Evolutionary conservation across 164 flowering plant species (phyloP).

Genomic region (Santalum album): DNA sequence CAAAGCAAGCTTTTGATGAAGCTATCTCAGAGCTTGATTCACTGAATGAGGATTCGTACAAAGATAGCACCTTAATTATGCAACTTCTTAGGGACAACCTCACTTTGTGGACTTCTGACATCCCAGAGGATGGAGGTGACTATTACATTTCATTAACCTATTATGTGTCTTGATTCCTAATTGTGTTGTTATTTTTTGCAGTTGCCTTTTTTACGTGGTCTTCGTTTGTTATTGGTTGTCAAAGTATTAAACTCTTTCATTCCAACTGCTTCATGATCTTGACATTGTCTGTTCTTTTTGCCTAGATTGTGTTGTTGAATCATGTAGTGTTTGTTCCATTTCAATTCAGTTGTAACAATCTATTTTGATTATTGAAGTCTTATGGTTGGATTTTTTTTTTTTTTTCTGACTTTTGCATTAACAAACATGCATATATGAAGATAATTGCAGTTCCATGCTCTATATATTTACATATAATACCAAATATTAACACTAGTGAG

Average conservation of each 20-base stretch:
- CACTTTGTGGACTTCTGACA: constrained; percentile 24
- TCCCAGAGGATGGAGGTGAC: constrained; percentile 21
- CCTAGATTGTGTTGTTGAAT: too few relatives aligned
- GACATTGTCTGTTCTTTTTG: too few relatives aligned
- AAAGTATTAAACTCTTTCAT: neutral
- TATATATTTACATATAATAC: too few relatives aligned
- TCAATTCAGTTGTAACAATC: too few relatives aligned
- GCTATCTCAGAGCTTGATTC: constrained; percentile 32
- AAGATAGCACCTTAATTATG: constrained; percentile 29
- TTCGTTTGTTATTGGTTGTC: neutral
- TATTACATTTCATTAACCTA: neutral
- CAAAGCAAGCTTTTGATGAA: constrained; percentile 32
- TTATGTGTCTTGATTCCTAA: neutral
- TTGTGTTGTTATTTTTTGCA: neutral
- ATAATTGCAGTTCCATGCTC: too few relatives aligned
- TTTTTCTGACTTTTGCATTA: too few relatives aligned
- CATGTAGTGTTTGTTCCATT: too few relatives aligned
- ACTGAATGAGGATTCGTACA: constrained; percentile 31
- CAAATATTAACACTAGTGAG: too few relatives aligned
- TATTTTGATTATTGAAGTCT: too few relatives aligned
- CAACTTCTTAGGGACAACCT: constrained; percentile 22
- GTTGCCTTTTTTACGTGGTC: neutral
- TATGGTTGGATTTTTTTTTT: too few relatives aligned
- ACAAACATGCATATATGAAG: too few relatives aligned
- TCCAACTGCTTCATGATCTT: too few relatives aligned